Base-by-base conservation (phyloP, 1,139 yeast genomes). In the Neolecta irregularis region DNA sequence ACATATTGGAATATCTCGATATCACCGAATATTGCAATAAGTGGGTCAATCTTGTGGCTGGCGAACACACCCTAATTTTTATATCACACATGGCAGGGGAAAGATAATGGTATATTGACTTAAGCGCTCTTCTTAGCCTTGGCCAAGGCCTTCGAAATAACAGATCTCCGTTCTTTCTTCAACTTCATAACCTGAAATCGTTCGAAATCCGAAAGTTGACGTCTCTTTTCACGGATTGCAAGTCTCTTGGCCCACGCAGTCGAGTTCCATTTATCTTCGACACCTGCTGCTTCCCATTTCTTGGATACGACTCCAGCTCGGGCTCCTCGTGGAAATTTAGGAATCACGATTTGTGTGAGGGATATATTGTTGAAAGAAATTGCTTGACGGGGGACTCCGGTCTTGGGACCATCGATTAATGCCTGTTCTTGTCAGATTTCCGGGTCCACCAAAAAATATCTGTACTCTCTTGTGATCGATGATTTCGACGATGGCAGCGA, bases 391-490 rank as follows among this genome's bases (percentile, higher is more conserved):
- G 78, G 72, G 58, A 88, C 77, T 55, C 69, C 72, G 45, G 74
- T 58, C 57, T 74, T 64, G 67, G 98, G 98, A 64, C 98, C 98
- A 63, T 91, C 98, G 57, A 91, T 65, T 62, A 88, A 76, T 58
- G 75, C 83, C 85, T 75, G 56, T 3, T 29, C n/a, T 19, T 12
- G 22, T 21, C 13, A 15, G 6, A 20, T 8, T 13, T 25, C 15
- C n/a, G 17, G 17, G 11, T 5, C 12, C 7, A 12, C 17, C 19
- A 28, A 30, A 6, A 17, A 17, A 13, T 22, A 24, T 11, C 2
- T 16, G n/a, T 73, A 76, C 96, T 71, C 95, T 80, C 77, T 80
- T 83, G 74, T 85, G 94, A 74, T 91, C 96, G 62, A 91, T 80
- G 69, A 91, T 81, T 73, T 91, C 98, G 59, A 83, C 94, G 59